Evolutionary conservation across 768 basidiomycete genomes (phyloP).

Genomic region (Boletus subparvulus): DNA sequence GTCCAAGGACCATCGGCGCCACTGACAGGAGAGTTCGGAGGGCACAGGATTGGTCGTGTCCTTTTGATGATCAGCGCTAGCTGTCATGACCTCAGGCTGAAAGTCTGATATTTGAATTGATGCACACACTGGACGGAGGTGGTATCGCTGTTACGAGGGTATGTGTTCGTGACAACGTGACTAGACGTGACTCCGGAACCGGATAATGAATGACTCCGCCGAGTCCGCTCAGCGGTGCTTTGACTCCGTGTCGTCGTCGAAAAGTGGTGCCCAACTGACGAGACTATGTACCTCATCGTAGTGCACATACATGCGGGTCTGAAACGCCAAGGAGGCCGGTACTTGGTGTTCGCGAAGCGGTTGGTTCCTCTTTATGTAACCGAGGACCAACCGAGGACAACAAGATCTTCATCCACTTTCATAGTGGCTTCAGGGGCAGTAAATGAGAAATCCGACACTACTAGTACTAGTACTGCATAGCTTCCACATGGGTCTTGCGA

Average conservation of each 20-base stretch:
- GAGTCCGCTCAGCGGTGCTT: background rate
- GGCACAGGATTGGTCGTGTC: too few species aligned
- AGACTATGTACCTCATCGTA: background rate
- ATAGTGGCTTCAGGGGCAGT: background rate
- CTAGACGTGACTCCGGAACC: background rate
- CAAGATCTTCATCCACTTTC: background rate
- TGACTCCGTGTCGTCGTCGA: background rate
- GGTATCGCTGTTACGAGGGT: background rate
- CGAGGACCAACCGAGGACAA: background rate
- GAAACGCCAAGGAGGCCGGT: slow-evolving; percentile 8
- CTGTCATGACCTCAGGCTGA: too few species aligned
- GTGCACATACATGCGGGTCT: background rate
- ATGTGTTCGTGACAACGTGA: background rate
- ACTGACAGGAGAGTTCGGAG: background rate
- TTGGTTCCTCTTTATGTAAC: background rate
- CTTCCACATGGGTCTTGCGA: background rate
- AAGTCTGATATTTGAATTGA: background rate
- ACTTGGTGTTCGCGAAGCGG: background rate
- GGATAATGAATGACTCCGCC: background rate
- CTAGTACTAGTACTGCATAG: too few species aligned
- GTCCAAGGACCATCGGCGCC: too few species aligned
- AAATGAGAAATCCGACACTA: background rate
- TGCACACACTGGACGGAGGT: background rate
- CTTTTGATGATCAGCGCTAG: too few species aligned
- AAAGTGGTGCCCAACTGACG: background rate